Base-by-base conservation (phyloP, 2,329 filamentous ascomycete genomes). In the Fusarium armeniacum region DNA sequence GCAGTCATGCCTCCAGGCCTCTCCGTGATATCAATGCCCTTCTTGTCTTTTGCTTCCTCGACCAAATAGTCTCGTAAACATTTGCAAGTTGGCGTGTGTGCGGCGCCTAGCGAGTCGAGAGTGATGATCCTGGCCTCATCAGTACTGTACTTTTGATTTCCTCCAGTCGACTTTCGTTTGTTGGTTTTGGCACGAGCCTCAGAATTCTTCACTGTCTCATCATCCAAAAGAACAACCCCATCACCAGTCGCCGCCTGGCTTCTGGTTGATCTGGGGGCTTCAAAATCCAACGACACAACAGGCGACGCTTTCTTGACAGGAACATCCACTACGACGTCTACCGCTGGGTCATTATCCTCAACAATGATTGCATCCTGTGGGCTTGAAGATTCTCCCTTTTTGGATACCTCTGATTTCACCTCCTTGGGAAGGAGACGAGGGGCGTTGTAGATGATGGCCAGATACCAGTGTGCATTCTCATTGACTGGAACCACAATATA, bases 401-500 rank as follows among this genome's bases (percentile, higher is more conserved):
- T 32, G n/a, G 59, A 46, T 15, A 47, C 11, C 20, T 45, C 54
- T 38, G 33, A 32, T 20, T 55, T 61, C 12, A 35, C 36, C 38
- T 61, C 43, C 24, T 59, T 43, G 24, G 67, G 77, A 10, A 88
- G 75, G 24, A 96, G 83, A 53, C 86, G 89, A 5, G 89, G 87
- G 4, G 95, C 86, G 75, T 99, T 97, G 85, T 93, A 97, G 54
- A 99, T 95, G 58, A 99, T 95, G 16, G 93, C 94, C 70, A 98
- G 83, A 79, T 96, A 98, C 96, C 97, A 99, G 79, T 99, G 96
- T 2, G 84, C 81, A 71, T 89, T 84, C 76, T 98, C 92, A 73
- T 97, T 97, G 77, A 99, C 93, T 0, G 96, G 96, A 9, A 99
- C 91, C 13, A 98, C 86, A 62, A 98, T 90, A 77, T 94, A 98